Conservation (phyloP, 805 yeast species). For the Metschnikowia borealis region DNA sequence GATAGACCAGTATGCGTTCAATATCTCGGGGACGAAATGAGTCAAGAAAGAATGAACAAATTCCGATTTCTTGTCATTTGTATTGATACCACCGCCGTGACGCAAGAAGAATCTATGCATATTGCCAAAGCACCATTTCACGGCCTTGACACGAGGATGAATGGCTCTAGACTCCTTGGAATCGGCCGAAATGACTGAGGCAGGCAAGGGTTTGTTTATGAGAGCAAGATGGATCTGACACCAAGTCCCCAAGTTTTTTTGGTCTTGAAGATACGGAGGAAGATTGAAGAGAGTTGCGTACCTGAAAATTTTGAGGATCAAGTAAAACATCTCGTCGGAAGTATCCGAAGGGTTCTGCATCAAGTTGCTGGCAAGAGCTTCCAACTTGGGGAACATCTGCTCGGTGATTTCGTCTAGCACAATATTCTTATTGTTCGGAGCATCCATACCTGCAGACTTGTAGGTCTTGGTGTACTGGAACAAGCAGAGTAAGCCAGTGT, state of each 20-base stretch:
- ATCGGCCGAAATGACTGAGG: conserved; percentile 29
- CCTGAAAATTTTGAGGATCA: conserved; percentile 39
- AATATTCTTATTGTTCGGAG: conserved; percentile 29
- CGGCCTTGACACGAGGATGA: conserved; percentile 42
- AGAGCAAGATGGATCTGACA: conserved; percentile 36
- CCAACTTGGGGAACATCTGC: conserved; percentile 36
- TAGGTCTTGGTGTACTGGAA: conserved; percentile 40
- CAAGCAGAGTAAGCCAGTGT: conserved; percentile 38
- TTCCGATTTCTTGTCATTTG: conserved; percentile 25
- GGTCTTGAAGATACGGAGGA: conserved; percentile 36
- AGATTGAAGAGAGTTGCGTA: conserved; percentile 35
- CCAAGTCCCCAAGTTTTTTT: conserved; percentile 38
- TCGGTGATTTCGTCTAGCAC: conserved; percentile 36
- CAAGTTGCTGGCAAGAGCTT: conserved; percentile 26
- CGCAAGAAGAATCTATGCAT: conserved; percentile 38
- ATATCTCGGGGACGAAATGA: conserved; percentile 41
- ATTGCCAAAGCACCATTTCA: conserved; percentile 45
- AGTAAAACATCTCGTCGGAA: conserved; percentile 30
- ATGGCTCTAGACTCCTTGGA: conserved; percentile 25
- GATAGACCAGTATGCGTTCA: conserved; percentile 40
- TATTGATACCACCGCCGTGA: conserved; percentile 42
- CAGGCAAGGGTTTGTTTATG: conserved; percentile 38
- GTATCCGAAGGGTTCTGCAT: conserved; percentile 21
- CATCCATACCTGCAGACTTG: conserved; percentile 46
- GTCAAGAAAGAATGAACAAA: conserved; percentile 32